These are phyloP conservation scores for Penicillium crustosum DNA, from an alignment of 2,329 filamentous ascomycete species.

Conservation along the genomic window DNA sequence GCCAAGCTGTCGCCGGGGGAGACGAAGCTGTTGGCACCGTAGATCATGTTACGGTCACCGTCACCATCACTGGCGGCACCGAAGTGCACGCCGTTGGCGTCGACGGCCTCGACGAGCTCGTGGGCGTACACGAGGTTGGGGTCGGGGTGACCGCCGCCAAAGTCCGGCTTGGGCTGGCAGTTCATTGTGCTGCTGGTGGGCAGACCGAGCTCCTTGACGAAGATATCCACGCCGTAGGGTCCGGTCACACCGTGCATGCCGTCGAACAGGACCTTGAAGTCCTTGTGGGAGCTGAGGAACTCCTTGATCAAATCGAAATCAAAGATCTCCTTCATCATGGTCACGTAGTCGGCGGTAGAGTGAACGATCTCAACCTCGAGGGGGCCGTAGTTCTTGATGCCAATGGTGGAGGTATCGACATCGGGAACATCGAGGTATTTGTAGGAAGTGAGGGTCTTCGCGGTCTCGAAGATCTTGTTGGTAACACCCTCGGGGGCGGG, in stretches of 20 bases:
- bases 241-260: conserved; percentile 93
- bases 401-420: conserved; percentile 78
- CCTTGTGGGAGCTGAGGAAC: conserved; percentile 80
- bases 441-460: conserved; percentile 87
- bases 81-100: conserved; percentile 89
- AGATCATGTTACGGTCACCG: conserved; percentile 99
- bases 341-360: conserved; percentile 85
- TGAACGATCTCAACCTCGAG: conserved; percentile 96
- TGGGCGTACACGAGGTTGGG: conserved; percentile 97
- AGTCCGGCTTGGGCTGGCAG: conserved; percentile 88
- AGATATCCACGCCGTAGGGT: conserved; percentile 91
- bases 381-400: conserved; percentile 76
- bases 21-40: conserved; percentile 93
- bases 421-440: conserved; percentile 86
- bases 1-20: conserved; percentile 96
- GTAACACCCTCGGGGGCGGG: conserved; percentile 95
- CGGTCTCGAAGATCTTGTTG: conserved; percentile 94
- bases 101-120: conserved; percentile 88
- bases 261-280: conserved; percentile 98
- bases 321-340: conserved; percentile 98
- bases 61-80: conserved; percentile 96
- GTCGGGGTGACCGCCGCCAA: conserved; percentile 95
- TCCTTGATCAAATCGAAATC: conserved; percentile 94
- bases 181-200: conserved; percentile 78
- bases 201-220: conserved; percentile 88